A percentile compares a stretch with the other conserved stretches of the same genome.
Conservation (phyloP, 768 basidiomycete species). For the Hypholoma sublateritium region DNA sequence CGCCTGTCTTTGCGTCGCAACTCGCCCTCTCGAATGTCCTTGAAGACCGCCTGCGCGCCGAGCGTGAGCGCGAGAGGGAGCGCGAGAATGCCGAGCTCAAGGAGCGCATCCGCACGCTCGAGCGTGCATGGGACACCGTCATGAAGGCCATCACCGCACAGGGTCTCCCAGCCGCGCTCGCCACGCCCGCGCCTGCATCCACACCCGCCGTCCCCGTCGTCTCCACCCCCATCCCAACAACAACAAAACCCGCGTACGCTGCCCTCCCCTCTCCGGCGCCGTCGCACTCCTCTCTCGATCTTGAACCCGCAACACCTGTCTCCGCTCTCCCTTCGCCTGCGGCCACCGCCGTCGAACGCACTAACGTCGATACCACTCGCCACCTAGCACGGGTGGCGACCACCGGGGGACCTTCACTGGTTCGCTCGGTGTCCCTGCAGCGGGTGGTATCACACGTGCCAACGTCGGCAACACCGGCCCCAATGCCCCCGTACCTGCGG, state of each 20-base stretch:
- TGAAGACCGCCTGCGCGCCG: slow-evolving; percentile 30
- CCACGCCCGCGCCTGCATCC: slow-evolving; percentile 21
- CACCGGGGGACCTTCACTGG: slow-evolving; percentile 52
- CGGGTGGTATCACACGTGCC: slow-evolving; percentile 63
- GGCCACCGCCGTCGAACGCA: slow-evolving; percentile 26
- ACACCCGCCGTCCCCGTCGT: slow-evolving; percentile 25
- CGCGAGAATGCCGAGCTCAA: slow-evolving; percentile 74
- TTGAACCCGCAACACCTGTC: slow-evolving; percentile 28
- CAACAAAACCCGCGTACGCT: slow-evolving; percentile 17
- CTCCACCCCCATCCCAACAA: slow-evolving; percentile 18
- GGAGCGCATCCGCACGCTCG: slow-evolving; percentile 76
- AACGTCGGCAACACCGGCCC: slow-evolving; percentile 14
- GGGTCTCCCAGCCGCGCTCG: slow-evolving; percentile 52
- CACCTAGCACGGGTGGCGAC: slow-evolving; percentile 98
- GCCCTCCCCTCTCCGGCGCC: slow-evolving; percentile 43
- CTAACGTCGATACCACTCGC: slow-evolving; percentile 73
- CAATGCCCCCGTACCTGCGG: slow-evolving; percentile 20
- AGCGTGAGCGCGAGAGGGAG: slow-evolving; percentile 53
- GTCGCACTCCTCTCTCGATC: slow-evolving; percentile 37
- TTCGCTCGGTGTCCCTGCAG: slow-evolving; percentile 81
- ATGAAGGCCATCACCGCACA: slow-evolving; percentile 73
- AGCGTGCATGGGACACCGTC: slow-evolving; percentile 80
- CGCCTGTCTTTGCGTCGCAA: slow-evolving; percentile 16
- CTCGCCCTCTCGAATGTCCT: slow-evolving; percentile 22
- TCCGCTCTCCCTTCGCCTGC: slow-evolving; percentile 26